These are phyloP conservation scores for Plantago major DNA, from an alignment of 257 asterid genomes.

Conservation along the genomic window DNA sequence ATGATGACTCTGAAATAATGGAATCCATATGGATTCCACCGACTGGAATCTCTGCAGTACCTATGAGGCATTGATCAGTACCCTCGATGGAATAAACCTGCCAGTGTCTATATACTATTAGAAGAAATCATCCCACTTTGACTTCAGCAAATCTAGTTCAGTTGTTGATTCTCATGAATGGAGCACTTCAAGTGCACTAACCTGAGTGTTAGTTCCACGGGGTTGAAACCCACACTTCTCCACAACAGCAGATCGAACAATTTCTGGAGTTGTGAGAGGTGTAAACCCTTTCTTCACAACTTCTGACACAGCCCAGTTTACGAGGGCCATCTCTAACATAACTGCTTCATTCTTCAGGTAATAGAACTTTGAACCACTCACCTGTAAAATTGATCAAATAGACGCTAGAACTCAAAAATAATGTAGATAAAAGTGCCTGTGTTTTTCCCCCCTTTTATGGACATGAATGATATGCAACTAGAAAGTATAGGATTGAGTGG, in stretches of 20 bases:
- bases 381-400: conserved; percentile 34
- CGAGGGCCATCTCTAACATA: conserved; percentile 80
- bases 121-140: conserved; percentile 16
- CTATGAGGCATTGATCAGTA: conserved; percentile 93
- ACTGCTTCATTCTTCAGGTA: conserved; percentile 96
- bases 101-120: conserved; percentile 17
- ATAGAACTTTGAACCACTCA: conserved; percentile 94
- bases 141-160: background rate
- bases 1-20: conserved; percentile 61
- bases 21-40: conserved; percentile 99
- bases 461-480: no score
- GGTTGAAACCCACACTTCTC: conserved; percentile 99
- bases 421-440: no score
- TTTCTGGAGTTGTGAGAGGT: conserved; percentile 92
- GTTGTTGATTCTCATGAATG: conserved; percentile 1
- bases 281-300: conserved; percentile 86
- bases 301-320: conserved; percentile 92
- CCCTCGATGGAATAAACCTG: conserved; percentile 96
- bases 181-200: conserved; percentile 16
- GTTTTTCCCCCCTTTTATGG: no score
- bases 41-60: conserved; percentile 97
- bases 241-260: conserved; percentile 83
- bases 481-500: no score
- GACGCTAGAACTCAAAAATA: background rate
- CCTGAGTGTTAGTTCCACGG: conserved; percentile 98